A percentile compares a stretch with the other conserved stretches of the same genome.
Conservation (phyloP, 768 basidiomycete genomes). For the Daedalea quercina region DNA sequence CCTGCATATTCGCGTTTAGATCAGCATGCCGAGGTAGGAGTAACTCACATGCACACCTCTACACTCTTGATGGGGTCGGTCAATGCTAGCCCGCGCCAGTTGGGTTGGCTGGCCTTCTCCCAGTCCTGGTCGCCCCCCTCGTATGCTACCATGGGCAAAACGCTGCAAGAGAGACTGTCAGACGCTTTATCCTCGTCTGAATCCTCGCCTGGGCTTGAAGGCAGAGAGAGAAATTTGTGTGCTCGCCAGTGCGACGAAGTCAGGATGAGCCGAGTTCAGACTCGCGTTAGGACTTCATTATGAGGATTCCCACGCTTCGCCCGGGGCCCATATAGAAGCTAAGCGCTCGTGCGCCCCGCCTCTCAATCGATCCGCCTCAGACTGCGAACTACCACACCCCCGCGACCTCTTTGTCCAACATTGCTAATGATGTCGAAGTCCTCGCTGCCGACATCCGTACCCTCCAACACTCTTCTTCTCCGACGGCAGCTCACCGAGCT, state of each 20-base stretch:
- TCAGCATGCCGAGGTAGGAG: background rate
- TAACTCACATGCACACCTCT: slow-evolving; percentile 51
- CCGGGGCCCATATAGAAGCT: slow-evolving; percentile 1
- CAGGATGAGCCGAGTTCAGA: too few species aligned
- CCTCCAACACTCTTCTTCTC: slow-evolving; percentile 51
- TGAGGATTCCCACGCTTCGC: slow-evolving; percentile 1
- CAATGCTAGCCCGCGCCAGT: slow-evolving; percentile 74
- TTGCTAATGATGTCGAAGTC: slow-evolving; percentile 18
- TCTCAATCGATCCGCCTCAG: slow-evolving; percentile 2
- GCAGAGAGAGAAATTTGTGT: too few species aligned
- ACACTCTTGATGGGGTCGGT: slow-evolving; percentile 87
- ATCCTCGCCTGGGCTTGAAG: too few species aligned
- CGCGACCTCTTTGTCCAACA: background rate
- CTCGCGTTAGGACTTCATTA: background rate
- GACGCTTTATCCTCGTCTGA: too few species aligned
- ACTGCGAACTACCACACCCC: background rate
- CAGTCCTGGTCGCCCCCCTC: slow-evolving; percentile 41
- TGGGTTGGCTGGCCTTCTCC: slow-evolving; percentile 47
- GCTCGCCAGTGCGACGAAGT: too few species aligned
- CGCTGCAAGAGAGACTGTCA: background rate
- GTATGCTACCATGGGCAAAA: slow-evolving; percentile 1
- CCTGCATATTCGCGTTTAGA: slow-evolving; percentile 39
- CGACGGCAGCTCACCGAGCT: slow-evolving; percentile 79
- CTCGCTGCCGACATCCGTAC: slow-evolving; percentile 12
- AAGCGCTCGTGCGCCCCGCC: background rate